Evolutionary conservation across 1,284 basidiomycete genomes (phyloP), one percentile per base, ranked within the genome.

Genomic region (Moesziomyces antarcticus): DNA sequence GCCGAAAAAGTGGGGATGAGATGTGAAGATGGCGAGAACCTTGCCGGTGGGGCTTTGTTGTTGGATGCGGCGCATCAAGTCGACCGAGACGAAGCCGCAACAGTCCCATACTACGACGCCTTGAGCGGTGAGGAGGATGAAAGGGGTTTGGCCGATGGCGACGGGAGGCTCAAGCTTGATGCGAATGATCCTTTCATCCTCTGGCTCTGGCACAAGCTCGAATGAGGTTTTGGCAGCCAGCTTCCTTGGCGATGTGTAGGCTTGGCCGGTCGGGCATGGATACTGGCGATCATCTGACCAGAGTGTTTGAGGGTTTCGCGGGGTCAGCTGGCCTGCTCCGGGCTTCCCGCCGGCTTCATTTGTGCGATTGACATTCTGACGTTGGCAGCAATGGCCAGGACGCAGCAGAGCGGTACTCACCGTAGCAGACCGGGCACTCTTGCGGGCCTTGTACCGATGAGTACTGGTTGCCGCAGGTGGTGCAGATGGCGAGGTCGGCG

Each of bases 51-150:
- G 58, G 21, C 59, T 65, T 35, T 52, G 21, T 11, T 40, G 50
- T 51, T 56, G 57, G 14, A 72, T 62, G 21, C 44, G 25, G 16
- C 59, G 48, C 51, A 66, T 44, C 43, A 72, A 59, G 21, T 62
- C 51, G 20, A 62, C 63, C 20, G 62, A 62, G 44, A 50, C 55
- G 21, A 62, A 66, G 51, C 63, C 63, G 41, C 47, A 62, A 30
- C 69, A 66, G 37, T 72, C 58, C 69, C 69, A 72, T n/a, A 72
- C 52, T 37, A 62, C 55, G 20, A 44, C 51, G 16, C 63, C 69
- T 3, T 35, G 20, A 5, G 45, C 40, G 27, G 69, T 72, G 54
- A 62, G 42, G 8, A 72, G 48, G 11, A 72, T 20, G 33, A 72
- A 57, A 40, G 69, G 58, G 16, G 69, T 72, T 40, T 72, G 69